Base-by-base conservation (phyloP, 2,329 filamentous ascomycete genomes). In the Dactylellina sp. region DNA sequence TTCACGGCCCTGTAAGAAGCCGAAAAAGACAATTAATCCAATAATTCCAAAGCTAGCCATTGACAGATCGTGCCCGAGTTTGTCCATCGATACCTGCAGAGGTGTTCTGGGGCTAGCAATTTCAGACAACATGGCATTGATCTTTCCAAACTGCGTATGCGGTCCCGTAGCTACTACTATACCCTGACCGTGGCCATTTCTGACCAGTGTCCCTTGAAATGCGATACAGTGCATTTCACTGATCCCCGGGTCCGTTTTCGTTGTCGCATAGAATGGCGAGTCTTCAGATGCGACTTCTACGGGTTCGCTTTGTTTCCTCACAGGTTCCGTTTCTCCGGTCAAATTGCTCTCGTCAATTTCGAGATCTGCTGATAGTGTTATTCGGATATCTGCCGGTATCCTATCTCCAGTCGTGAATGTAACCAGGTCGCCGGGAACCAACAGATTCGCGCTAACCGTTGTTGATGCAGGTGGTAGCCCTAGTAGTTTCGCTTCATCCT, bases 1-100 rank as follows among this genome's bases (percentile, higher is more conserved):
- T 61, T 89, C 87, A 82, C 96, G 94, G 18, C 95, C 95, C 80
- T 97, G 92, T 75, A 96, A 85, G 80, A 96, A 88, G 2, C 95
- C 96, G 53, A 98, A 89, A 1, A 99, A 78, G 42, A 96, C 94
- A 79, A 99, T 99, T 60, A 99, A 85, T 1, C 87, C 93, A 79
- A 99, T 99, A 37, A 99, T 92, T 14, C 89, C 90, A 80, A 99
- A 98, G 0, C 95, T 99, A 80, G 96, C 92, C 81, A 97, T 97
- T 83, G 93, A 98, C 64, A 99, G 85, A 80, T 99, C 94, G 62
- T 96, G 93, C 28, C 95, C 95, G 1, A 99, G 87, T n/a, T 92
- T 89, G 81, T 99, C 95, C 96, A 99, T 99, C 16, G 93, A 96
- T 7, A 97, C 83, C 80, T 99, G 95, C 28, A 99, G 84, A 7